Percentiles rank a stretch among this genome's conserved stretches.
These are phyloP conservation scores for Suhomyces sp. DNA, from an alignment of 805 yeast species.

Conservation along the genomic window DNA sequence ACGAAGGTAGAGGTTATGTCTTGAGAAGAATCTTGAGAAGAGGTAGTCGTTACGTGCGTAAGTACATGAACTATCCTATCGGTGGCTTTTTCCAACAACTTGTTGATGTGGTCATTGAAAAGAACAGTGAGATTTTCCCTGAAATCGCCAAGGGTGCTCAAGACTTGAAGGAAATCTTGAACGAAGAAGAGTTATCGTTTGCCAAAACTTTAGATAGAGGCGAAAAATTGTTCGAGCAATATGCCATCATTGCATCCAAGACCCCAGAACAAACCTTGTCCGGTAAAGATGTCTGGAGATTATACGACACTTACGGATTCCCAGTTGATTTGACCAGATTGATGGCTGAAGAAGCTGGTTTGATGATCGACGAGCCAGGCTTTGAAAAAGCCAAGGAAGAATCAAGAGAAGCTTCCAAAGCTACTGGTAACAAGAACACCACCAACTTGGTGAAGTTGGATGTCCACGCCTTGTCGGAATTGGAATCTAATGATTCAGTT, in stretches of 20 bases:
- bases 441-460: slow-evolving; percentile 72
- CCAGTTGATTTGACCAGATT: slow-evolving; percentile 96
- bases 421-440: slow-evolving; percentile 61
- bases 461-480: slow-evolving; percentile 80
- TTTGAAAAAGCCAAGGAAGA: slow-evolving; percentile 88
- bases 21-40: slow-evolving; percentile 95
- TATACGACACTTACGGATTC: slow-evolving; percentile 98
- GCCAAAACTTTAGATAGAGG: slow-evolving; percentile 97
- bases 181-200: slow-evolving; percentile 95
- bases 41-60: slow-evolving; percentile 95
- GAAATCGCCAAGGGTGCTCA: slow-evolving; percentile 72
- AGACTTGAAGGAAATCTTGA: slow-evolving; percentile 81
- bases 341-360: slow-evolving; percentile 98
- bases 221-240: slow-evolving; percentile 91
- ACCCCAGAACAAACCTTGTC: slow-evolving; percentile 72
- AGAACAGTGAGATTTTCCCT: slow-evolving; percentile 87
- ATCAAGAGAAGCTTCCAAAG: slow-evolving; percentile 93
- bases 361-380: slow-evolving; percentile 86
- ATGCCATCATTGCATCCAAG: slow-evolving; percentile 78
- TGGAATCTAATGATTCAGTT: slow-evolving; percentile 56
- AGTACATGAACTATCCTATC: slow-evolving; percentile 92
- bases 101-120: slow-evolving; percentile 89
- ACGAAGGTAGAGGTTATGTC: slow-evolving; percentile 98
- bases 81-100: slow-evolving; percentile 90
- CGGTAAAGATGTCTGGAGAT: slow-evolving; percentile 97